phyloP scores from a whole-genome alignment of 78 protist genomes.

The Speleostelium caveatum region DNA sequence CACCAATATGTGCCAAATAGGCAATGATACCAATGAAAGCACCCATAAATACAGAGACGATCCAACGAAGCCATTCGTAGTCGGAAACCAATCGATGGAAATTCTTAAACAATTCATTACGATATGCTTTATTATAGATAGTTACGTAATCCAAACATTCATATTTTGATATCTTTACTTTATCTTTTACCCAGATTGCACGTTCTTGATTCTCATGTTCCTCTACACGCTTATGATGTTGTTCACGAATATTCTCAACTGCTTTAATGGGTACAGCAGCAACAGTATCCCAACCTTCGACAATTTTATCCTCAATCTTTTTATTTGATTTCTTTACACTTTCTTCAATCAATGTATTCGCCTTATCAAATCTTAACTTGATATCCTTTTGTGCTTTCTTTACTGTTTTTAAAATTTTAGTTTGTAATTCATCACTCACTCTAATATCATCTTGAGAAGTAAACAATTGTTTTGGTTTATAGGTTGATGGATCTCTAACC shows the following conservation, averaged over 20 bases:
- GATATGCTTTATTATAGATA: constrained; percentile 64
- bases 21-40: constrained; percentile 70
- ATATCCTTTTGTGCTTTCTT: constrained; percentile 8
- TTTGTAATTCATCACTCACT: constrained; percentile 25
- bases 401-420: constrained; percentile 27
- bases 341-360: constrained; percentile 31
- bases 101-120: constrained; percentile 52
- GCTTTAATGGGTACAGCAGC: constrained; percentile 8
- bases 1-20: constrained; percentile 14
- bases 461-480: background rate
- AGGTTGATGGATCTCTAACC: constrained; percentile 27
- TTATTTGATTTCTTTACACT: constrained; percentile 27
- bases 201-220: constrained; percentile 28
- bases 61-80: constrained; percentile 74
- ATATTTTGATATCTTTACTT: constrained; percentile 32
- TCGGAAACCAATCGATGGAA: constrained; percentile 39
- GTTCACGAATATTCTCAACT: constrained; percentile 43
- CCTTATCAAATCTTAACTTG: constrained; percentile 3
- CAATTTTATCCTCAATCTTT: constrained; percentile 23
- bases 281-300: constrained; percentile 3
- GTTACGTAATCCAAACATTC: constrained; percentile 68
- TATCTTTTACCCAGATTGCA: constrained; percentile 55
- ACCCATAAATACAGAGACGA: constrained; percentile 48
- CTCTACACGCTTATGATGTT: background rate
- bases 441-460: constrained; percentile 42